phyloP scores from a whole-genome alignment of 495 filamentous ascomycete species.

The Penicillium goetzii region DNA sequence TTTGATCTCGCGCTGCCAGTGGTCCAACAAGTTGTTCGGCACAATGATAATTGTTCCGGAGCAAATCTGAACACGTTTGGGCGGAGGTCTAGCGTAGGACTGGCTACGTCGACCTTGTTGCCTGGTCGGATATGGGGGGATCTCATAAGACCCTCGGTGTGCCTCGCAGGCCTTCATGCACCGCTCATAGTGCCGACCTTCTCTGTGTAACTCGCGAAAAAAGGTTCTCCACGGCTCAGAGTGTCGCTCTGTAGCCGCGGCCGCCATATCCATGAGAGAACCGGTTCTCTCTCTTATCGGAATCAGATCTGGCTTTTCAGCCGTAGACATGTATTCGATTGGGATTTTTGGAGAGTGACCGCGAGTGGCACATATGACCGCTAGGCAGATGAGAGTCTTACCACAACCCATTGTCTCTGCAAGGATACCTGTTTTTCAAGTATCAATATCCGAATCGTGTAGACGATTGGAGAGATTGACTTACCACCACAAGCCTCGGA shows the following conservation, averaged over 20 bases:
- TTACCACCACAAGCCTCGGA: constrained; percentile 74
- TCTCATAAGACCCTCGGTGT: constrained; percentile 56
- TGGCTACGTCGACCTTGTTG: constrained; percentile 46
- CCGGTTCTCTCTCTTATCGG: constrained; percentile 50
- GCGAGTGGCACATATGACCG: constrained; percentile 79
- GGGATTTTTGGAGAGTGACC: constrained; percentile 70
- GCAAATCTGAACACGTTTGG: constrained; percentile 62
- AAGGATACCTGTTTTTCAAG: constrained; percentile 39
- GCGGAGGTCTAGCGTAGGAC: constrained; percentile 42
- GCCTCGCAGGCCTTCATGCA: constrained; percentile 61
- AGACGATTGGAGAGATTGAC: constrained; percentile 2
- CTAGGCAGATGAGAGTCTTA: constrained; percentile 87
- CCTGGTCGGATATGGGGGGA: constrained; percentile 53
- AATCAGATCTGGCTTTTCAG: constrained; percentile 38
- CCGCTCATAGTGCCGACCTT: constrained; percentile 42
- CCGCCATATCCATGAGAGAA: constrained; percentile 70
- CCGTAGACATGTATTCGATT: constrained; percentile 51
- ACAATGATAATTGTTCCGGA: constrained; percentile 63
- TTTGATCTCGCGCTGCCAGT: constrained; percentile 62
- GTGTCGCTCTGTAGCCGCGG: constrained; percentile 64
- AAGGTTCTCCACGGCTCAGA: constrained; percentile 70
- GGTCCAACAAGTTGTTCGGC: constrained; percentile 55
- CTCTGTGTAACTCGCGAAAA: constrained; percentile 48
- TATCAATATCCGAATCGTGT: neutral
- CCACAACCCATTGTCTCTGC: constrained; percentile 72